A percentile compares a stretch with the other conserved stretches of the same genome.
Evolutionary conservation across 495 filamentous ascomycete species (phyloP).

Genomic region (Aspergillus saccharolyticus): DNA sequence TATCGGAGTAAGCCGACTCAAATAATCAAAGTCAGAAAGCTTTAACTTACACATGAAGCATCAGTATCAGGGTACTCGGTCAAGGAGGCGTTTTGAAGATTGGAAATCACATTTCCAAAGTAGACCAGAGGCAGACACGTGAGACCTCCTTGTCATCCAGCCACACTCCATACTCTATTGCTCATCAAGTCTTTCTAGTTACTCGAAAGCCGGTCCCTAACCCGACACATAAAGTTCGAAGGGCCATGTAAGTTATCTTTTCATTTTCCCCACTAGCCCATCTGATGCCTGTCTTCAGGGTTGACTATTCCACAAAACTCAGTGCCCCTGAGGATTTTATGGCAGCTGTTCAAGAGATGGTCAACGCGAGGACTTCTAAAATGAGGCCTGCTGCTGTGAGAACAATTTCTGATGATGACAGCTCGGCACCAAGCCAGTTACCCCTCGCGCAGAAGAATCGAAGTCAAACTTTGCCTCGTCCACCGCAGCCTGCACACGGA

Average conservation of each 20-base stretch:
- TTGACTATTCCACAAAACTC: slow-evolving; percentile 9
- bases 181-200: neutral
- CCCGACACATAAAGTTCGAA: slow-evolving; percentile 9
- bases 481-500: neutral
- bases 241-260: slow-evolving; percentile 18
- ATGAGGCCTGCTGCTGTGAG: neutral
- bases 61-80: neutral
- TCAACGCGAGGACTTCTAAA: slow-evolving; percentile 1
- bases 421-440: neutral
- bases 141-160: neutral
- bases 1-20: neutral
- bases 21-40: neutral
- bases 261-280: neutral
- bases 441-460: neutral
- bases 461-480: too few relatives aligned
- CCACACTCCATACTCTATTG: neutral
- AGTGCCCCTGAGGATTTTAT: slow-evolving; percentile 20
- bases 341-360: slow-evolving; percentile 11
- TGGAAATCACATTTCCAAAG: neutral
- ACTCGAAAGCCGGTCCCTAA: slow-evolving; percentile 1
- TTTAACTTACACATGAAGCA: neutral
- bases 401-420: slow-evolving; percentile 8
- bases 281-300: slow-evolving; percentile 12
- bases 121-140: slow-evolving; percentile 3
- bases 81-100: neutral